Conservation (phyloP, 345 rosid genomes). For the Punica granatum region DNA sequence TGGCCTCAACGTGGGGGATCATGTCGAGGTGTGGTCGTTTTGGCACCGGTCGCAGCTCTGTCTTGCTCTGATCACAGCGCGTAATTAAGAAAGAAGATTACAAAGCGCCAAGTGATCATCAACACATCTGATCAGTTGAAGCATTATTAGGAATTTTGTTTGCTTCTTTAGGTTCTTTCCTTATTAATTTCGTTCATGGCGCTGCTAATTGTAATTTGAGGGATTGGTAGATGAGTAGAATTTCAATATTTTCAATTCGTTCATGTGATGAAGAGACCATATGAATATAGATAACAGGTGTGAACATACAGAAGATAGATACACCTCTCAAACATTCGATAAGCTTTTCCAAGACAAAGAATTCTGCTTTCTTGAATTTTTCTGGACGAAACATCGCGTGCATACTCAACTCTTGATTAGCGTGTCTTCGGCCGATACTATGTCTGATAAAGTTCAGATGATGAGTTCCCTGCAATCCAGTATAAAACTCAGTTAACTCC, state of each 20-base stretch:
- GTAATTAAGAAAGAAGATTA: too few species aligned
- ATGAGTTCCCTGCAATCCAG: not conserved
- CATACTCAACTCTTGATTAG: not conserved
- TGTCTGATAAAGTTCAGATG: not conserved
- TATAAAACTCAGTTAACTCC: not conserved
- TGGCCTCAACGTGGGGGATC: not conserved
- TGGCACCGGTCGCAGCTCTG: not conserved
- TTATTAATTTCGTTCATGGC: too few species aligned
- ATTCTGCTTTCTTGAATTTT: not conserved
- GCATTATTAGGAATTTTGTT: too few species aligned
- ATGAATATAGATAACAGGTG: too few species aligned
- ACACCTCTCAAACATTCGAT: not conserved
- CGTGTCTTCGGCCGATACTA: not conserved
- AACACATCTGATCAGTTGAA: too few species aligned
- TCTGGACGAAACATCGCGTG: not conserved
- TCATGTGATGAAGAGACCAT: too few species aligned
- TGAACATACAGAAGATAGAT: too few species aligned
- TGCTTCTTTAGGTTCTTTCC: too few species aligned
- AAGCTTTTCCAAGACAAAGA: not conserved
- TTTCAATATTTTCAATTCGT: too few species aligned
- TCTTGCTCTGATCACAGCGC: not conserved
- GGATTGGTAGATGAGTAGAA: too few species aligned
- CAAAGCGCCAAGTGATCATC: too few species aligned
- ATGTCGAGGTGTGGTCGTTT: conserved; percentile 1
- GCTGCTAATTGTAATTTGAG: too few species aligned